These are phyloP conservation scores for Verticillium longisporum DNA, from an alignment of 2,329 filamentous ascomycete genomes.

Conservation along the genomic window DNA sequence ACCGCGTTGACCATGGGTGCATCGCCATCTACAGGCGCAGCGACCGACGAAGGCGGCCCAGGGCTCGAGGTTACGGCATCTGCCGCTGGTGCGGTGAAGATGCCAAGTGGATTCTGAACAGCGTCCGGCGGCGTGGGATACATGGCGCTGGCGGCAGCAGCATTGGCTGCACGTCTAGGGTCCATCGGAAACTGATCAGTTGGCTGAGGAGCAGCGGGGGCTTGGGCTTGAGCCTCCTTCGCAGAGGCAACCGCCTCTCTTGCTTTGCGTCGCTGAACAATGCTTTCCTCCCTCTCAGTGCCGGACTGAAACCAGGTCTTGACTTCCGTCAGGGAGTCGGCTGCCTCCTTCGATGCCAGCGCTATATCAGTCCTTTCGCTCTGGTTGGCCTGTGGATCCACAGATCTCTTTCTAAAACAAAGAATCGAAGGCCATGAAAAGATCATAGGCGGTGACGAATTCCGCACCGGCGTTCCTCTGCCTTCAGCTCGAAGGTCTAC, in stretches of 20 bases:
- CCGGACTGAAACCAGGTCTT: constrained; percentile 39
- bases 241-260: constrained; percentile 33
- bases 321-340: constrained; percentile 42
- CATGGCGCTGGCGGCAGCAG: constrained; percentile 44
- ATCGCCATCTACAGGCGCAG: constrained; percentile 26
- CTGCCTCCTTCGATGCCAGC: constrained; percentile 30
- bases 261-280: constrained; percentile 43
- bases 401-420: constrained; percentile 42
- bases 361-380: constrained; percentile 30
- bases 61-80: constrained; percentile 52
- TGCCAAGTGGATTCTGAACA: constrained; percentile 44
- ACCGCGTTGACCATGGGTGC: constrained; percentile 15
- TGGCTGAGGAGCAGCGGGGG: constrained; percentile 28
- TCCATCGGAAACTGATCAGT: constrained; percentile 46
- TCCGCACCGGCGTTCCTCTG: constrained; percentile 27
- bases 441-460: constrained; percentile 24
- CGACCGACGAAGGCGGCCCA: constrained; percentile 29
- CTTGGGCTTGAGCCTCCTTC: constrained; percentile 34
- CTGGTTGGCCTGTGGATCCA: constrained; percentile 31
- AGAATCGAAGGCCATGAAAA: constrained; percentile 49
- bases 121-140: constrained; percentile 69
- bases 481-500: constrained; percentile 34
- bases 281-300: constrained; percentile 38
- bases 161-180: constrained; percentile 41
- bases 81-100: constrained; percentile 42